phyloP scores from a whole-genome alignment of 306 rosid species.

The Cucumis sativus region Cucumber_9930_V3 NC_026660.2:8327001-8327500 shows the following conservation, averaged over 20 bases:
- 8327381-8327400: background rate
- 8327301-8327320: background rate
- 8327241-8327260: background rate
- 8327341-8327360: background rate
- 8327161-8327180: background rate
- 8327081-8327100: background rate
- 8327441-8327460: constrained; percentile 18
- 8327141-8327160: background rate
- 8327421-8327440: constrained; percentile 1
- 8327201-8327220: background rate
- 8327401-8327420: constrained; percentile 5
- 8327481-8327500: constrained; percentile 81
- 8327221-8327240: background rate
- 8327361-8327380: background rate
- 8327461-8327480: constrained; percentile 37
- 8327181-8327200: background rate
- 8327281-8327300: background rate
- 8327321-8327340: background rate
- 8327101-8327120: background rate
- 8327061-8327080: background rate
- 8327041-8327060: background rate
- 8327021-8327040: background rate
- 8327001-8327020: background rate
- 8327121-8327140: background rate
- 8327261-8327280: background rate